phyloP scores from a whole-genome alignment of 495 filamentous ascomycete genomes.

The Aspergillus sclerotioniger region DNA sequence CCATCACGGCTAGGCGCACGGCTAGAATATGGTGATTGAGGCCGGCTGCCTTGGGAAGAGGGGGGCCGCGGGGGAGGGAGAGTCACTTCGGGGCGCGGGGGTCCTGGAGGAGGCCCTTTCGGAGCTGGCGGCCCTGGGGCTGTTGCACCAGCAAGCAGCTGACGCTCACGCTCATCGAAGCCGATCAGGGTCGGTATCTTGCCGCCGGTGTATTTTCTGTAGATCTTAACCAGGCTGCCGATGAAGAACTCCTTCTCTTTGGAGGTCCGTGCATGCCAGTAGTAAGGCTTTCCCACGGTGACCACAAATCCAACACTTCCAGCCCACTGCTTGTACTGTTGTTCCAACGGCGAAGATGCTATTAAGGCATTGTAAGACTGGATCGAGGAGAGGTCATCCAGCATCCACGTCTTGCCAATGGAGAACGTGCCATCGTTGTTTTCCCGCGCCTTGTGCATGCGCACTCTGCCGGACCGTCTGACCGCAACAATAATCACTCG shows the following conservation, averaged over 20 bases:
- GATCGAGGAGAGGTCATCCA: slow-evolving; percentile 80
- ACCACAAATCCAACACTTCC: slow-evolving; percentile 82
- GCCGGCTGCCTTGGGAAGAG: slow-evolving; percentile 23
- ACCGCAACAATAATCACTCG: slow-evolving; percentile 91
- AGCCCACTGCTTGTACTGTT: slow-evolving; percentile 73
- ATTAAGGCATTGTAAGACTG: slow-evolving; percentile 67
- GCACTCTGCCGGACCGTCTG: slow-evolving; percentile 84
- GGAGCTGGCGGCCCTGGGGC: slow-evolving; percentile 33
- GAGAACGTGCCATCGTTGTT: slow-evolving; percentile 92
- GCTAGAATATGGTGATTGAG: slow-evolving; percentile 29
- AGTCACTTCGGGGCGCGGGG: slow-evolving; percentile 33
- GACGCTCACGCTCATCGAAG: slow-evolving; percentile 76
- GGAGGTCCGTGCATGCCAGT: slow-evolving; percentile 86
- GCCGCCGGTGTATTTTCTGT: slow-evolving; percentile 90
- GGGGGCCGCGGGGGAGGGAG: slow-evolving; percentile 31
- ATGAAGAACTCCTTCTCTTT: slow-evolving; percentile 99
- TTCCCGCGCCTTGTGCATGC: slow-evolving; percentile 94
- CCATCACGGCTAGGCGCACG: slow-evolving; percentile 41
- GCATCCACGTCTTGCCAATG: slow-evolving; percentile 95
- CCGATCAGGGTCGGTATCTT: slow-evolving; percentile 74
- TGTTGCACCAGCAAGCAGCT: slow-evolving; percentile 57
- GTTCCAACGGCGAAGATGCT: slow-evolving; percentile 53
- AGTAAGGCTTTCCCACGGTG: slow-evolving; percentile 89
- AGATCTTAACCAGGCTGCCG: slow-evolving; percentile 90
- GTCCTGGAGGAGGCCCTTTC: slow-evolving; percentile 30